Percentiles rank a stretch among this genome's conserved stretches.
These are phyloP conservation scores for Tylopilus cervinicoccineus DNA, from an alignment of 768 basidiomycete species.

Conservation along the genomic window DNA sequence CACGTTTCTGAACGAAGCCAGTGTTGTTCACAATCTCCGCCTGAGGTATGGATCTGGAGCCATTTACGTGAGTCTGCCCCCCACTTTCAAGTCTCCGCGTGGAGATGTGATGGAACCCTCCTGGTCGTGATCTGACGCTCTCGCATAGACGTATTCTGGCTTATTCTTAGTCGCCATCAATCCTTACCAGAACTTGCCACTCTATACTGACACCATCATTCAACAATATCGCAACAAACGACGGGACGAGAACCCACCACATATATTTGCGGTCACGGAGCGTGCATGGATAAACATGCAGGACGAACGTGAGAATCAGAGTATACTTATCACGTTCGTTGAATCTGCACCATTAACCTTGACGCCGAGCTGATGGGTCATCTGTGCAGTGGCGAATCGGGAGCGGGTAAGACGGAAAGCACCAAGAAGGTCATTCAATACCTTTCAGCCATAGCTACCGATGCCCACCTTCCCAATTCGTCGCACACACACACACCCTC, in stretches of 20 bases:
- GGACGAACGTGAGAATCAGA: constrained; percentile 94
- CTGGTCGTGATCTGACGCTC: constrained; percentile 13
- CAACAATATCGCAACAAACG: constrained; percentile 89
- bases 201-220: constrained; percentile 86
- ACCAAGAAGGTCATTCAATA: constrained; percentile 99
- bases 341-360: background rate
- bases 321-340: constrained; percentile 93
- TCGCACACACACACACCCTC: constrained; percentile 70
- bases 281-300: constrained; percentile 99
- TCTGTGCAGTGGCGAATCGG: constrained; percentile 82
- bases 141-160: constrained; percentile 80
- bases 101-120: constrained; percentile 3
- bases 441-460: constrained; percentile 93
- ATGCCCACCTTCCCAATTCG: constrained; percentile 52
- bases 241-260: constrained; percentile 89
- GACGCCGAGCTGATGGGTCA: constrained; percentile 10
- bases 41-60: constrained; percentile 86
- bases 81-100: background rate
- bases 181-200: constrained; percentile 88
- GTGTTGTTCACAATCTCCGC: constrained; percentile 96
- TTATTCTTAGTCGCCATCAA: constrained; percentile 98
- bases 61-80: constrained; percentile 70
- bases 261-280: constrained; percentile 96
- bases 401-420: constrained; percentile 98
- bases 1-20: constrained; percentile 96